phyloP scores from a whole-genome alignment of 169 alveolate genomes.

The Perkinsus olseni region DNA sequence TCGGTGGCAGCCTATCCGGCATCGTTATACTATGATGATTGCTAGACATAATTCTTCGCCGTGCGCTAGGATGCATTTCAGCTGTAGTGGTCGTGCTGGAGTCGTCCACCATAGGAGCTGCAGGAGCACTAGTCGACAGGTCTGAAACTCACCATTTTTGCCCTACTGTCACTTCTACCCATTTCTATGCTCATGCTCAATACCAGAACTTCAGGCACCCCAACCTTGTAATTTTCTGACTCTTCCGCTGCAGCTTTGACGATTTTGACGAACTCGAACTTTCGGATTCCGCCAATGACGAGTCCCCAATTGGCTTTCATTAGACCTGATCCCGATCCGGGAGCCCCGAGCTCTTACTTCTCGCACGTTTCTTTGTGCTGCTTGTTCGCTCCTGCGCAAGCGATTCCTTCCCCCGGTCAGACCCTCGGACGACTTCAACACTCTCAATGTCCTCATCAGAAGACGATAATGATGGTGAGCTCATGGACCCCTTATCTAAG shows the following conservation, averaged over 20 bases:
- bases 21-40: not conserved
- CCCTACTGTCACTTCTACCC: not conserved
- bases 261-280: too few relatives aligned
- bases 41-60: not conserved
- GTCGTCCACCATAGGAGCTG: not conserved
- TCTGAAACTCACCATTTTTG: not conserved
- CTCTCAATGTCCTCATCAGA: not conserved
- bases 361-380: not conserved
- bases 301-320: too few relatives aligned
- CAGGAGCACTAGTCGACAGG: not conserved
- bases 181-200: not conserved
- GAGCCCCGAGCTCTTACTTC: not conserved
- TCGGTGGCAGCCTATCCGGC: not conserved
- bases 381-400: not conserved
- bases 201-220: not conserved
- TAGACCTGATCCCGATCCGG: too few relatives aligned
- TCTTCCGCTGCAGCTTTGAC: too few relatives aligned
- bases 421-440: not conserved
- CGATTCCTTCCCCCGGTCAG: not conserved
- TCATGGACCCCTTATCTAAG: not conserved
- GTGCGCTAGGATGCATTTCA: not conserved
- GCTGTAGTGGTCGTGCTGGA: not conserved
- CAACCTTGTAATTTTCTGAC: too few relatives aligned
- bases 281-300: too few relatives aligned
- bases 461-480: not conserved